A percentile compares a stretch with the other conserved stretches of the same genome.
These are phyloP conservation scores for Aspergillus luchuensis DNA, from an alignment of 2,329 filamentous ascomycete genomes.

Conservation along the genomic window DNA sequence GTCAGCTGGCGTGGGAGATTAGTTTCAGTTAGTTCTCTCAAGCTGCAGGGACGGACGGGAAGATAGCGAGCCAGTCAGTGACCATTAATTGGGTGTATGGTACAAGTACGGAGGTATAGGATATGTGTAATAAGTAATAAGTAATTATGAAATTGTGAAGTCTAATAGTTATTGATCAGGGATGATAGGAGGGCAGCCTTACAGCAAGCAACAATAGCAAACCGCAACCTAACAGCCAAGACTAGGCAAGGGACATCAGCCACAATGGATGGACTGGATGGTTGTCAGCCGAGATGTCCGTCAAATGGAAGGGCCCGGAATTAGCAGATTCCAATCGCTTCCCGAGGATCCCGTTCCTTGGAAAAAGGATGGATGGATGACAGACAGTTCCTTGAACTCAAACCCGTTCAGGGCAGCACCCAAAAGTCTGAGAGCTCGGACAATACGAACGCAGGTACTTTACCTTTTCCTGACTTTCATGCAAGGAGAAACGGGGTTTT, in stretches of 20 bases:
- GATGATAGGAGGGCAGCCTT: no score
- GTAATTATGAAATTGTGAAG: neutral
- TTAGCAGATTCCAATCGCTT: neutral
- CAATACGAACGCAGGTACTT: neutral
- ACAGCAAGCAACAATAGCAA: neutral
- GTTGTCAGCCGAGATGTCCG: neutral
- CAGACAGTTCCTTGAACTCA: neutral
- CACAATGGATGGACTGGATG: neutral
- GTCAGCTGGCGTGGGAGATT: neutral
- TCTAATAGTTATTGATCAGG: no score
- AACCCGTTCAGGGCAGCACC: neutral
- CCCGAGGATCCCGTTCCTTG: neutral
- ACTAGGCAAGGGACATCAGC: slow-evolving; percentile 1
- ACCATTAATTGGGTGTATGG: neutral
- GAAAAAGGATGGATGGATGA: neutral
- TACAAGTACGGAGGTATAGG: neutral
- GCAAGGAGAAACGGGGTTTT: slow-evolving; percentile 19
- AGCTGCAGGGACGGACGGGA: neutral
- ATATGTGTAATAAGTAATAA: neutral
- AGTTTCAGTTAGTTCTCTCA: neutral
- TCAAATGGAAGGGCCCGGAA: slow-evolving; percentile 1
- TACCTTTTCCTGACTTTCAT: slow-evolving; percentile 5
- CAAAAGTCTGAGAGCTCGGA: neutral
- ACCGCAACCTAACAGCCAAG: neutral
- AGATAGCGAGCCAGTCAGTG: neutral